phyloP scores from a whole-genome alignment of 176 grass and related monocot genomes.

The Oryza australiensis region DNA sequence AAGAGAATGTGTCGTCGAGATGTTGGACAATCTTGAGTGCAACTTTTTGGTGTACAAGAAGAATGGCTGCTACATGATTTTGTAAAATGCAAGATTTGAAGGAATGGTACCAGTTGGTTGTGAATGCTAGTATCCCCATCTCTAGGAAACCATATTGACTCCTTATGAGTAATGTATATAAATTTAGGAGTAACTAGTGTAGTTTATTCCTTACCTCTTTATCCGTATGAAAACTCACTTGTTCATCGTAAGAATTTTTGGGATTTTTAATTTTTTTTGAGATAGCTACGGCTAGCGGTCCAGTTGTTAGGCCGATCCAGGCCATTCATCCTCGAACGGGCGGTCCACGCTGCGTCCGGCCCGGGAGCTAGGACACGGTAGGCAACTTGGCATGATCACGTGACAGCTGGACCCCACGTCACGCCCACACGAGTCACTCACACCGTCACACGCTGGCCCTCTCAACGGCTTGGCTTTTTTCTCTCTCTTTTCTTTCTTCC shows the following conservation, averaged over 20 bases:
- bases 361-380: too few relatives aligned
- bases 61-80: conserved; percentile 56
- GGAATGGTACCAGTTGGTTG: not conserved
- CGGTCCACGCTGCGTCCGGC: too few relatives aligned
- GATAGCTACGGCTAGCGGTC: too few relatives aligned
- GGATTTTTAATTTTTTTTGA: too few relatives aligned
- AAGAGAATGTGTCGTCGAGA: conserved; percentile 47
- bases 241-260: too few relatives aligned
- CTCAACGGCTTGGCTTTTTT: not conserved
- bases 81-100: conserved; percentile 46
- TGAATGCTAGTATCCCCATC: not conserved
- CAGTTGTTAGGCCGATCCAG: too few relatives aligned
- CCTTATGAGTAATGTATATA: not conserved
- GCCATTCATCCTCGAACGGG: too few relatives aligned
- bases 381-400: not conserved
- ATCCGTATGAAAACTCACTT: too few relatives aligned
- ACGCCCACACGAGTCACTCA: not conserved
- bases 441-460: not conserved
- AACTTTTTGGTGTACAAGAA: conserved; percentile 75
- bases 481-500: not conserved
- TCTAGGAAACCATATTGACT: not conserved
- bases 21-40: conserved; percentile 56
- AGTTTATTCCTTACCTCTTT: not conserved
- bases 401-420: not conserved
- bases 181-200: not conserved